Conservation (phyloP, 129 eudicot species). For the Flaveria ramosissima region DNA sequence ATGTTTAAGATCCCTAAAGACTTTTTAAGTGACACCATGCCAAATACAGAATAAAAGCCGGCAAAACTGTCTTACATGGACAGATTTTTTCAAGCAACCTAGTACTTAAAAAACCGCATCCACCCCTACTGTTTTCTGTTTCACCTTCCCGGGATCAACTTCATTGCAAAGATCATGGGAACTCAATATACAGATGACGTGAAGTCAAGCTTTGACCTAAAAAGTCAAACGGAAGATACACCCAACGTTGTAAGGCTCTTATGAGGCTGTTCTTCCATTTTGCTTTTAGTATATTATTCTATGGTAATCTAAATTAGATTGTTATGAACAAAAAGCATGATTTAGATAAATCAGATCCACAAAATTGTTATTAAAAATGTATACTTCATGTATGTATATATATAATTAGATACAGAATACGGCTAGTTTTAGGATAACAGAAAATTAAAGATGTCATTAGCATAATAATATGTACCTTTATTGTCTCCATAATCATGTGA, state of each 20-base stretch:
- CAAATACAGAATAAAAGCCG: conserved; percentile 35
- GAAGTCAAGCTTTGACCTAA: conserved; percentile 27
- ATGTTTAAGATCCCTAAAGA: conserved; percentile 32
- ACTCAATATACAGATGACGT: conserved; percentile 38
- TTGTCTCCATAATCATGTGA: neutral
- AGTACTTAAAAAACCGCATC: conserved; percentile 14
- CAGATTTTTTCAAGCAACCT: conserved; percentile 1
- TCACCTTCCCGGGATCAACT: conserved; percentile 9
- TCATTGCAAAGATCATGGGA: conserved; percentile 36
- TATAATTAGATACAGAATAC: neutral
- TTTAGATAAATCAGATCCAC: neutral
- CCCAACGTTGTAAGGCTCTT: conserved; percentile 35
- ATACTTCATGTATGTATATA: neutral
- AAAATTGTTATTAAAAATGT: neutral
- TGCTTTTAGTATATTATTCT: neutral
- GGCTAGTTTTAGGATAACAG: neutral
- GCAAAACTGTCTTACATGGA: conserved; percentile 27
- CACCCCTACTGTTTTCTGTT: conserved; percentile 19
- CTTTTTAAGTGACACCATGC: conserved; percentile 25
- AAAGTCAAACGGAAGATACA: conserved; percentile 36
- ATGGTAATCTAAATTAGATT: neutral
- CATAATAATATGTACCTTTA: conserved; percentile 2
- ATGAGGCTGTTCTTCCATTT: neutral
- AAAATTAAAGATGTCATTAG: neutral
- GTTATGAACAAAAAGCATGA: conserved; percentile 2